phyloP scores from a whole-genome alignment of 768 basidiomycete genomes.

The Pleurotus cornucopiae region DNA sequence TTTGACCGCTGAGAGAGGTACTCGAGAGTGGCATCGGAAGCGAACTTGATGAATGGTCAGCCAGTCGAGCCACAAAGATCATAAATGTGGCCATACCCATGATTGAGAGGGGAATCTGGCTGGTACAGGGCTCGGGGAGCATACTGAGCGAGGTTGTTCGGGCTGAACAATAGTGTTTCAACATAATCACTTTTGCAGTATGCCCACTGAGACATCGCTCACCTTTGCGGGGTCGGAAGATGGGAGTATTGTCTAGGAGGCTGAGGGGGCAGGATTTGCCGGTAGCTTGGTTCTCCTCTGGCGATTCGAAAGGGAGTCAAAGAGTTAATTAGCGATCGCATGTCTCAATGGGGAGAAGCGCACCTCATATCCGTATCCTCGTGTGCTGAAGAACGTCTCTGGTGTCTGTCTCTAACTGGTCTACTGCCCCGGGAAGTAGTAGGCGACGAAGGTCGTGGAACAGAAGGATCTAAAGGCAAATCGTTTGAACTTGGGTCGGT shows the following conservation, averaged over 20 bases:
- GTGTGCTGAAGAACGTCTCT: not conserved
- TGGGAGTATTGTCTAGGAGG: constrained; percentile 24
- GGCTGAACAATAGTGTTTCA: constrained; percentile 15
- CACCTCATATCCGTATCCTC: not conserved
- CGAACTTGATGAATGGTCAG: constrained; percentile 13
- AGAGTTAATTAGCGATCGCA: not conserved
- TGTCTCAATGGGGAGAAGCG: not conserved
- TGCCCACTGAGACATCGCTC: constrained; percentile 2
- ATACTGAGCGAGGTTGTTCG: constrained; percentile 25
- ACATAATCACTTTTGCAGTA: not conserved
- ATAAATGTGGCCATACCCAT: constrained; percentile 14
- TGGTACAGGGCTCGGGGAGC: constrained; percentile 14
- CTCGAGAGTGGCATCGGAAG: constrained; percentile 10
- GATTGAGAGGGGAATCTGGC: constrained; percentile 24
- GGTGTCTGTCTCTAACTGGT: not conserved
- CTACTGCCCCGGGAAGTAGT: not conserved
- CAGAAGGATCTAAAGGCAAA: constrained; percentile 2
- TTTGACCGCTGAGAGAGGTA: constrained; percentile 11
- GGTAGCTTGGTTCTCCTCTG: not conserved
- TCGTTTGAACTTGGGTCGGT: constrained; percentile 6
- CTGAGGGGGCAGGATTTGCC: constrained; percentile 16
- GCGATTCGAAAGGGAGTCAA: not conserved
- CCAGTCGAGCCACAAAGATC: constrained; percentile 7
- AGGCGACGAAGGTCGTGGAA: not conserved
- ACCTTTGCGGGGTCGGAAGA: constrained; percentile 34